phyloP scores from a whole-genome alignment of 1,284 basidiomycete species.

The Sutorius eximius region DNA sequence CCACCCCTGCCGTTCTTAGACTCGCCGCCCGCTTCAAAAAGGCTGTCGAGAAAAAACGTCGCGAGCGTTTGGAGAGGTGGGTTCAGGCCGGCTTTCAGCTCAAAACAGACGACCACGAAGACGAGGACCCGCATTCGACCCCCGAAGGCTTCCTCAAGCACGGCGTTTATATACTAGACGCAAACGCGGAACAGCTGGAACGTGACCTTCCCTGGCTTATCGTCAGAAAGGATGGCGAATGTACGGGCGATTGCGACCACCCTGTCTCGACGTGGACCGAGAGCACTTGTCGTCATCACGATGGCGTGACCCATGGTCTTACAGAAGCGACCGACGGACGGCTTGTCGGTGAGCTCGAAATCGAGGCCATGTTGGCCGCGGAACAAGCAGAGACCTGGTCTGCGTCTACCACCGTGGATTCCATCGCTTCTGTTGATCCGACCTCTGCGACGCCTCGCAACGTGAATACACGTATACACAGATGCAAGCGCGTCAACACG shows the following conservation, averaged over 20 bases:
- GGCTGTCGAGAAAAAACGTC: slow-evolving; percentile 41
- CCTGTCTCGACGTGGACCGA: neutral
- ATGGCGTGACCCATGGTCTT: slow-evolving; percentile 17
- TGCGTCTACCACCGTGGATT: neutral
- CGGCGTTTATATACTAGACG: slow-evolving; percentile 63
- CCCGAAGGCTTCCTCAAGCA: slow-evolving; percentile 48
- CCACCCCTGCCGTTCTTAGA: slow-evolving; percentile 42
- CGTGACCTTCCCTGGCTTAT: slow-evolving; percentile 32
- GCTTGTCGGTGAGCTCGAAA: slow-evolving; percentile 24
- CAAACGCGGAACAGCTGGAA: slow-evolving; percentile 33
- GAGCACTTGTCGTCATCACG: neutral
- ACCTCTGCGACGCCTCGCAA: slow-evolving; percentile 1
- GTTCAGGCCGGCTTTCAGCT: slow-evolving; percentile 18
- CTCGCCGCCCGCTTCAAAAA: slow-evolving; percentile 41
- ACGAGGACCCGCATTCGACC: slow-evolving; percentile 23
- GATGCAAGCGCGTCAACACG: slow-evolving; percentile 48
- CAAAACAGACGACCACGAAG: slow-evolving; percentile 4
- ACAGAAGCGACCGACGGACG: slow-evolving; percentile 23
- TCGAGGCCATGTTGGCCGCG: slow-evolving; percentile 19
- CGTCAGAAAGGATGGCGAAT: slow-evolving; percentile 29
- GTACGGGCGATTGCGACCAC: slow-evolving; percentile 21
- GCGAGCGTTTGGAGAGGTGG: slow-evolving; percentile 35
- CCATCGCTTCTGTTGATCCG: neutral
- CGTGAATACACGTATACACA: slow-evolving; percentile 21
- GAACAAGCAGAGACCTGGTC: slow-evolving; percentile 1